Base-by-base conservation (phyloP, 2,329 filamentous ascomycete species). In the Alternaria conjuncta region DNA sequence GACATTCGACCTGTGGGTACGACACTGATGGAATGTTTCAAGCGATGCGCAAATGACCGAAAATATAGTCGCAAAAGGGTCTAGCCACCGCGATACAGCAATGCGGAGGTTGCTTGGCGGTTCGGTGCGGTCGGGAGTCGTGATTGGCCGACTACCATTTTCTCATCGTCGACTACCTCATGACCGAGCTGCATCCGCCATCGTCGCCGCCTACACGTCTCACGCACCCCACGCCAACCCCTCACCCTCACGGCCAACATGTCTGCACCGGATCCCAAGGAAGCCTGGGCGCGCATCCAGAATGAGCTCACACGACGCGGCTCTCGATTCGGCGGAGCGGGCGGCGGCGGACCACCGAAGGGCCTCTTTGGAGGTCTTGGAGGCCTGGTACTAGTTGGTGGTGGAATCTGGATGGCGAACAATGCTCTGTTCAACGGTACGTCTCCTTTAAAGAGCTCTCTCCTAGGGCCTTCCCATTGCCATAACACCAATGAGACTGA, bases 371-470 rank as follows among this genome's bases (percentile, higher is more conserved):
- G 85, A 64, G 87, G 87, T 68, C 78, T 86, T 67, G 86, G 82
- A 61, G 83, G 82, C 55, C 75, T 89, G 60, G 71, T 89, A 43
- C 70, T 88, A 36, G 80, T 89, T 25, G 84, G 84, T 69, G 85
- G 86, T 69, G 84, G 85, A 66, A 80, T 84, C 65, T 80, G 87
- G 67, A 70, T 88, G 55, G 83, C 86, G 69, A 87, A 89, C 71
- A 90, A 90, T 80, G 86, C 89, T 53, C 85, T 91, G 8, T 91
- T 90, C 82, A 91, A 91, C 84, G 89, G 88, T 90, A 80, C 47
- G 80, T 73, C 45, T 13, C 5, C 25, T 21, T 28, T 13, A 4
- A 5, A 11, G 20, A 13, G 28, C 7, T 21, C 13, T 36, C 49
- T 36, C 6, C 9, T n/a, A 8, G 20, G 13, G 28, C 3, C 26